phyloP scores from a whole-genome alignment of 257 asterid genomes.

The Galeopsis tetrahit region DNA sequence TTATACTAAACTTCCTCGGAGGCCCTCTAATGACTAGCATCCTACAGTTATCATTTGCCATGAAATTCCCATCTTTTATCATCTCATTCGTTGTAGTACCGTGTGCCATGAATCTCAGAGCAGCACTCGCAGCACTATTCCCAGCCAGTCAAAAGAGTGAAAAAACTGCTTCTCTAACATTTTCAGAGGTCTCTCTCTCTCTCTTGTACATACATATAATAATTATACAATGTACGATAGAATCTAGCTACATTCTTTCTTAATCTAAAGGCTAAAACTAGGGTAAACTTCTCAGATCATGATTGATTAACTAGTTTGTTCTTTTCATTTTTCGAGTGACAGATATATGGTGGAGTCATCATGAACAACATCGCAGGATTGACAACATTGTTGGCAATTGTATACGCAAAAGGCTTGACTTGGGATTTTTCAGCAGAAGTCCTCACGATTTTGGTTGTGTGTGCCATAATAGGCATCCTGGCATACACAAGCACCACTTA shows the following conservation, averaged over 20 bases:
- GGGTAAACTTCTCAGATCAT: neutral
- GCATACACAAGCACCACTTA: constrained; percentile 48
- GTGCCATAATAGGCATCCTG: constrained; percentile 47
- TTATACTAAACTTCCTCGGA: constrained; percentile 50
- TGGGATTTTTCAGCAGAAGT: constrained; percentile 76
- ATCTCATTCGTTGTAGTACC: constrained; percentile 65
- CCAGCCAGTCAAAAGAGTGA: constrained; percentile 59
- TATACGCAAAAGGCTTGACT: constrained; percentile 57
- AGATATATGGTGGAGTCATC: constrained; percentile 62
- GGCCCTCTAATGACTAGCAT: constrained; percentile 57
- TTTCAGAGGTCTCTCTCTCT: constrained; percentile 60
- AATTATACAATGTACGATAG: neutral
- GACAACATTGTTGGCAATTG: constrained; percentile 50
- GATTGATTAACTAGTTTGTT: neutral
- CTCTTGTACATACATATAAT: neutral
- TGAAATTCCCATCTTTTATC: constrained; percentile 53
- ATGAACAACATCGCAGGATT: constrained; percentile 70
- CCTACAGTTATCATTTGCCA: constrained; percentile 45
- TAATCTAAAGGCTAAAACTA: neutral
- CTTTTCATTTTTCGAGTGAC: neutral
- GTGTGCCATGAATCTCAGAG: constrained; percentile 56
- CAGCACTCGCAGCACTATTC: constrained; percentile 49
- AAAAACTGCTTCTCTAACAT: constrained; percentile 66
- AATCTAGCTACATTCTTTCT: neutral
- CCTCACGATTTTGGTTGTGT: constrained; percentile 48